phyloP scores from a whole-genome alignment of 768 basidiomycete species.

The Tricholoma furcatifolium region DNA sequence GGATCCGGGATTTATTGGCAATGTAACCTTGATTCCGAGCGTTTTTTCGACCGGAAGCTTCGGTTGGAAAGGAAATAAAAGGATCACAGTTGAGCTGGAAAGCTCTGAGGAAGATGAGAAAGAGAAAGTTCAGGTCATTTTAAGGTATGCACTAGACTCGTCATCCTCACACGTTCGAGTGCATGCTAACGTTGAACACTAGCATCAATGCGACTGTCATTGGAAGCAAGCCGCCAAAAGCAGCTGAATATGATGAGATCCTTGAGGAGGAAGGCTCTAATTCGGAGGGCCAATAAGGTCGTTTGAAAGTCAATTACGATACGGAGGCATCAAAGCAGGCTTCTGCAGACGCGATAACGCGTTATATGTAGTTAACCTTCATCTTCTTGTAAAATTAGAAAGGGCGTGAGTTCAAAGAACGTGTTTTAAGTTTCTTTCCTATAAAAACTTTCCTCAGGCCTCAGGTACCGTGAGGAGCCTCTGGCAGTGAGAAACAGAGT shows the following conservation, averaged over 20 bases:
- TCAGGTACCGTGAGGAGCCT: too few relatives aligned
- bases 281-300: too few relatives aligned
- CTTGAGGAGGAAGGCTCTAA: constrained; percentile 25
- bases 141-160: constrained; percentile 52
- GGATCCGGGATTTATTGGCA: constrained; percentile 65
- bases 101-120: constrained; percentile 47
- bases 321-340: too few relatives aligned
- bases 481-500: too few relatives aligned
- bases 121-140: constrained; percentile 70
- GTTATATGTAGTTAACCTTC: too few relatives aligned
- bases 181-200: neutral
- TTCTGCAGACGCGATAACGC: too few relatives aligned
- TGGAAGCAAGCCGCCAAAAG: constrained; percentile 60
- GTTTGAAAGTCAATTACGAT: too few relatives aligned
- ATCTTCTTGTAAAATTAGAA: too few relatives aligned
- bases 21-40: constrained; percentile 52
- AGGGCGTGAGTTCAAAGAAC: too few relatives aligned
- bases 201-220: constrained; percentile 79
- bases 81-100: constrained; percentile 63
- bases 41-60: constrained; percentile 75
- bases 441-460: too few relatives aligned
- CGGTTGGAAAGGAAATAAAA: constrained; percentile 81
- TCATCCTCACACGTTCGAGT: neutral
- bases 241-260: constrained; percentile 32
- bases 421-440: too few relatives aligned